Percentiles rank a stretch among this genome's conserved stretches.
These are phyloP conservation scores for Xanthoparmelia taractica DNA, from an alignment of 495 filamentous ascomycete species.

Conservation along the genomic window DNA sequence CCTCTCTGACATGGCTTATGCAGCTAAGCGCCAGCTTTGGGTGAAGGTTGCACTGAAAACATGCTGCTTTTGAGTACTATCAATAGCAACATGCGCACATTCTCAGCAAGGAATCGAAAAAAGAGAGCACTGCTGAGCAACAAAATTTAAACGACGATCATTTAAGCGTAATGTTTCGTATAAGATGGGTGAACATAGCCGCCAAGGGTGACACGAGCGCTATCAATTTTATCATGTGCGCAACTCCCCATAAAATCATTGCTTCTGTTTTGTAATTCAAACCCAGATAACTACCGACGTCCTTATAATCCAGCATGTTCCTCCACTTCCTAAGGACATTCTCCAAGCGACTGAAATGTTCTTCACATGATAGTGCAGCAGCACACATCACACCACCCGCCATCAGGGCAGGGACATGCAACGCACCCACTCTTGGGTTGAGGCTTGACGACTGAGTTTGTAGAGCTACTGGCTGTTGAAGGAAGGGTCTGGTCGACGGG, in stretches of 20 bases:
- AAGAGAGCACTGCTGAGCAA: not conserved
- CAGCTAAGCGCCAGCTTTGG: not conserved
- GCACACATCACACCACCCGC: constrained; percentile 1
- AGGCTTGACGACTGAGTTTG: not conserved
- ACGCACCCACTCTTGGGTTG: constrained; percentile 1
- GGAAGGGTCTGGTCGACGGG: not conserved
- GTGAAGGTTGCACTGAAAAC: not conserved
- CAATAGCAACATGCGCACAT: not conserved
- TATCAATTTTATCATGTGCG: not conserved
- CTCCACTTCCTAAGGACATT: no score
- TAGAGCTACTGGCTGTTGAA: not conserved
- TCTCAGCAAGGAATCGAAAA: not conserved
- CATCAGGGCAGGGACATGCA: not conserved
- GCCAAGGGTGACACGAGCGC: not conserved
- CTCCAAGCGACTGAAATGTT: not conserved
- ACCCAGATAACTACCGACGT: no score
- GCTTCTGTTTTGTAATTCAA: no score
- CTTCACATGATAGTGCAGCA: not conserved
- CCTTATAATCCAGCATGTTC: no score
- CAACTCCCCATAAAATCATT: no score
- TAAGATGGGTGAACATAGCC: not conserved
- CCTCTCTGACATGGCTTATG: not conserved
- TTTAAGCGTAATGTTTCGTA: no score
- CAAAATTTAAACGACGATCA: no score
- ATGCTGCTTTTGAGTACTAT: not conserved